Evolutionary conservation across 2,329 filamentous ascomycete species (phyloP), one percentile per base, ranked within the genome.

Genomic region (Helicocarpus griseus): DNA sequence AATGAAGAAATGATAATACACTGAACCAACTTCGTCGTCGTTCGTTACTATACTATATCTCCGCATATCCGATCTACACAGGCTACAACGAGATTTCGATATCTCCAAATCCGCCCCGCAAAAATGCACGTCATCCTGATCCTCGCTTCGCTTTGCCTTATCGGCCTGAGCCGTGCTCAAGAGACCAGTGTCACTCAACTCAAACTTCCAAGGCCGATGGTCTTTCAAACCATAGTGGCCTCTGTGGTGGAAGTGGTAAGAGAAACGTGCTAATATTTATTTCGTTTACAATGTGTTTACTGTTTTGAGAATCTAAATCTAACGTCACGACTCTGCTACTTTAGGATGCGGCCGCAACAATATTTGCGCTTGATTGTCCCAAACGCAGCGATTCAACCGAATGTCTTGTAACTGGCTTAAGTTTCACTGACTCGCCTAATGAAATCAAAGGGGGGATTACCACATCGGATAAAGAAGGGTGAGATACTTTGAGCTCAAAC

Each of bases 221-320:
- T n/a, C 6, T 9, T 2, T n/a, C 44, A 36, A 9, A 17, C 17
- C 2, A 13, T 47, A 14, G 44, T 35, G 28, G 44, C 28, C 19
- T 47, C 44, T 8, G 44, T 47, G 21, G 21, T 47, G n/a, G 22
- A 36, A 26, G 44, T 19, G 44, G 44, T 47, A 33, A 47, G 44
- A n/a, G 22, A 7, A 5, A 36, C 35, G 11, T 31, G 19, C n/a
- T 45, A n/a, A 28, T 28, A 6, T 28, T 14, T 43, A 28, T 28
- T 21, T 26, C n/a, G n/a, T n/a, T n/a, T n/a, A n/a, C n/a, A n/a
- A n/a, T n/a, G n/a, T n/a, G n/a, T n/a, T n/a, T n/a, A n/a, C n/a
- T n/a, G n/a, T n/a, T n/a, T n/a, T n/a, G n/a, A n/a, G n/a, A n/a
- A n/a, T n/a, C n/a, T n/a, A n/a, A n/a, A n/a, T n/a, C n/a, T n/a